Percentiles rank a stretch among this genome's conserved stretches.
Evolutionary conservation across 2,329 filamentous ascomycete species (phyloP).

Genomic region (Paraconiothyrium sp.): DNA sequence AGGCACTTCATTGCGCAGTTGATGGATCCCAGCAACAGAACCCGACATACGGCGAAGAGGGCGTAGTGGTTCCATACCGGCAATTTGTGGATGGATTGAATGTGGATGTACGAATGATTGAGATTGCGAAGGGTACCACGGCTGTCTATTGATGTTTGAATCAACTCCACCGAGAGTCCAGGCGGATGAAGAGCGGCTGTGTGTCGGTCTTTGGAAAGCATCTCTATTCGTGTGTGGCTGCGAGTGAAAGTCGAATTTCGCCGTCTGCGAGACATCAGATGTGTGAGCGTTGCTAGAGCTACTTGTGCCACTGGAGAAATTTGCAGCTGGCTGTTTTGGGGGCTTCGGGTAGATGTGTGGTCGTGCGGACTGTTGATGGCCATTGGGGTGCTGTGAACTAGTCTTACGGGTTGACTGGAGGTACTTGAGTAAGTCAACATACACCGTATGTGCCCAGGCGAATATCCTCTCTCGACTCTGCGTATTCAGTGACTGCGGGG

Average conservation of each 20-base stretch:
- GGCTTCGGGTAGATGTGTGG: conserved; percentile 70
- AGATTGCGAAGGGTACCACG: conserved; percentile 37
- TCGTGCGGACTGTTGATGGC: conserved; percentile 56
- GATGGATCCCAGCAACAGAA: conserved; percentile 40
- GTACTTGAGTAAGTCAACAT: conserved; percentile 59
- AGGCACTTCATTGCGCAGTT: conserved; percentile 39
- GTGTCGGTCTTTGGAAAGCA: conserved; percentile 29
- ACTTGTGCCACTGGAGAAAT: conserved; percentile 53
- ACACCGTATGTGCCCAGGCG: conserved; percentile 58
- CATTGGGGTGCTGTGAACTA: conserved; percentile 52
- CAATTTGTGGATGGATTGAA: conserved; percentile 29
- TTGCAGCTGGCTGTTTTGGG: conserved; percentile 64
- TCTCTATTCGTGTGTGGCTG: conserved; percentile 33
- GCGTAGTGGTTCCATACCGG: conserved; percentile 40
- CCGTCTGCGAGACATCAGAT: conserved; percentile 39
- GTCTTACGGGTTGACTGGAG: conserved; percentile 57
- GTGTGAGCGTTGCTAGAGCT: conserved; percentile 36
- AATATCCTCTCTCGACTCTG: conserved; percentile 57
- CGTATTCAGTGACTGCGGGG: conserved; percentile 53
- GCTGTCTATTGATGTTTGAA: conserved; percentile 27
- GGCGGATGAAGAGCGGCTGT: conserved; percentile 42
- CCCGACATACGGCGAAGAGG: conserved; percentile 47
- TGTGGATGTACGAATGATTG: conserved; percentile 31
- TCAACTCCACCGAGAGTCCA: conserved; percentile 36
- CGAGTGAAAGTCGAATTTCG: conserved; percentile 32